phyloP scores from a whole-genome alignment of 2,329 filamentous ascomycete genomes.

The Paraphaeosphaeria sporulosa region DNA sequence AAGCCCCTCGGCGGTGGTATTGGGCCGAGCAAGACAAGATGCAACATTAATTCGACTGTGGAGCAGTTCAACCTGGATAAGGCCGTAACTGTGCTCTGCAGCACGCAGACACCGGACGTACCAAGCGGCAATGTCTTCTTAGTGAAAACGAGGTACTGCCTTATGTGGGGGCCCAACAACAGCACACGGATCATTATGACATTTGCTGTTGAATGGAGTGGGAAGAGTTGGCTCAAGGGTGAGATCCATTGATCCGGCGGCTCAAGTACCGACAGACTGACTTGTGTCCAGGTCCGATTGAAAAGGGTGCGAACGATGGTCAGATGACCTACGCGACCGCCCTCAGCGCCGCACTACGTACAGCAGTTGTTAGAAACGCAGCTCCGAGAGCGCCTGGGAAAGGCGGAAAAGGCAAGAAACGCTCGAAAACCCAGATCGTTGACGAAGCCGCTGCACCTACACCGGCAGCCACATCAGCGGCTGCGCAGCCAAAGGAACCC shows the following conservation, averaged over 20 bases:
- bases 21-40: slow-evolving; percentile 93
- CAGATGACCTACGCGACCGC: slow-evolving; percentile 85
- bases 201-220: slow-evolving; percentile 92
- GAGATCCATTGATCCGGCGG: slow-evolving; percentile 42
- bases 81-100: slow-evolving; percentile 79
- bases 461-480: slow-evolving; percentile 26
- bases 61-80: slow-evolving; percentile 88
- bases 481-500: slow-evolving; percentile 39
- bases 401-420: slow-evolving; percentile 61
- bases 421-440: slow-evolving; percentile 62
- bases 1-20: slow-evolving; percentile 86
- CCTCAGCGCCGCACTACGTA: slow-evolving; percentile 75
- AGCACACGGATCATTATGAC: slow-evolving; percentile 85
- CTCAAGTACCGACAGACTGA: slow-evolving; percentile 9
- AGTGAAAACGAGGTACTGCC: slow-evolving; percentile 92
- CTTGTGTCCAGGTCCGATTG: slow-evolving; percentile 76
- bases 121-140: slow-evolving; percentile 91
- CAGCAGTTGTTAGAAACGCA: slow-evolving; percentile 70
- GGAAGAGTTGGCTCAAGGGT: slow-evolving; percentile 99
- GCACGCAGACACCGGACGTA: slow-evolving; percentile 91
- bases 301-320: slow-evolving; percentile 92
- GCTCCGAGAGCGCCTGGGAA: slow-evolving; percentile 59
- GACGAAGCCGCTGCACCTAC: slow-evolving; percentile 51
- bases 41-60: slow-evolving; percentile 84
- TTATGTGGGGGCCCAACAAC: slow-evolving; percentile 91